Evolutionary conservation across 805 yeast species (phyloP).

Genomic region (Teunomyces atbi): DNA sequence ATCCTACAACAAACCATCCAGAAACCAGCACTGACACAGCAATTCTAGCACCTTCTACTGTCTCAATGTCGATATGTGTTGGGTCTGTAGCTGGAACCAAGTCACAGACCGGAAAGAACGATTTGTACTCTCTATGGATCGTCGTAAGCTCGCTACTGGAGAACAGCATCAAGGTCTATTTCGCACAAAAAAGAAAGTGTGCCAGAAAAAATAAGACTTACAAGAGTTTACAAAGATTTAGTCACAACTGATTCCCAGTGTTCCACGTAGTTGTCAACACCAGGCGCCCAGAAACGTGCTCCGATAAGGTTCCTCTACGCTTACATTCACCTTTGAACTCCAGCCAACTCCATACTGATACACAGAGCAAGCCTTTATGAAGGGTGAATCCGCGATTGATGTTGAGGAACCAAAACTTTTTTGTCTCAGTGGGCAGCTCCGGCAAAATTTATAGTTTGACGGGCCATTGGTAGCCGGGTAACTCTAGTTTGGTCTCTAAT

Average conservation of each 20-base stretch:
- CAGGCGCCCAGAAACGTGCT: conserved; percentile 51
- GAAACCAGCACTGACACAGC: conserved; percentile 21
- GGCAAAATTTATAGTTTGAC: conserved; percentile 1
- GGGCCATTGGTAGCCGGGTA: conserved; percentile 4
- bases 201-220: neutral
- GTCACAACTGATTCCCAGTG: conserved; percentile 48
- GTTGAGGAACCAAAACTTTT: conserved; percentile 19
- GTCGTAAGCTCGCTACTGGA: conserved; percentile 16
- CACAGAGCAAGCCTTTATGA: conserved; percentile 14
- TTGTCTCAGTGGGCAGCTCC: neutral
- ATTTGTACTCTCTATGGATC: conserved; percentile 20
- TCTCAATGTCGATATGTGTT: conserved; percentile 12
- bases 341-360: conserved; percentile 14
- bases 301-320: conserved; percentile 41
- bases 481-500: neutral
- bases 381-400: conserved; percentile 42
- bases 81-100: conserved; percentile 7
- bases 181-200: neutral
- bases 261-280: conserved; percentile 39
- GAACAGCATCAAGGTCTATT: neutral
- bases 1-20: conserved; percentile 28
- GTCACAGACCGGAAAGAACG: conserved; percentile 18
- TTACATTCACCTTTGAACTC: conserved; percentile 30
- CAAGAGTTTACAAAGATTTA: conserved; percentile 19
- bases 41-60: conserved; percentile 14